Evolutionary conservation across 202 grass and related monocot species (phyloP), one percentile per base, ranked within the genome.

Genomic region (Schoenoplectus triqueter): DNA sequence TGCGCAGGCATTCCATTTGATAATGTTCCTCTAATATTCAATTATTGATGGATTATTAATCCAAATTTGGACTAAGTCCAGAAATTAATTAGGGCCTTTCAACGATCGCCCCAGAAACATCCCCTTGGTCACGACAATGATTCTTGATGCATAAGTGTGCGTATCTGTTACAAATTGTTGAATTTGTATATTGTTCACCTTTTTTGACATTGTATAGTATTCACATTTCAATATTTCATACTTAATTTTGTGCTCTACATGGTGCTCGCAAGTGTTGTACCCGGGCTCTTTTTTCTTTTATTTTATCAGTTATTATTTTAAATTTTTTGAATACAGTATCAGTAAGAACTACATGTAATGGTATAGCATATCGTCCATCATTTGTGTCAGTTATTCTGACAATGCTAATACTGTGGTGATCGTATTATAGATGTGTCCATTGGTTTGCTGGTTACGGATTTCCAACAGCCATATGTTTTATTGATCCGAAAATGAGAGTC

Each of bases 11-110:
- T 61, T 62, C 55, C 39, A 5, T 72, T 61, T 21, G 2, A 61
- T 79, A 44, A 61, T 2, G 0, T 10, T 59, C 60, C 15, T 79
- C 21, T 45, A 79, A 44, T 42, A 42, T 79, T 61, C 3, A 14
- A 79, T 78, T 79, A 79, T 59, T 79, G 1, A 78, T n/a, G 74
- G 74, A 78, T 9, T 18, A 45, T 78, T 44, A 61, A 17, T 61
- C 54, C 31, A 78, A 61, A 42, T 14, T 79, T 31, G 61, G 13
- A 42, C 13, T 44, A 31, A 31, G 31, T 10, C 9, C 44, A 39
- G 61, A n/a, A 45, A 60, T 18, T 18, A 0, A 60, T 52, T 52
- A 47, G 70, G 47, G 70, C 18, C 8, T 73, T 52, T 15, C 13
- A 59, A 59, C 15, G 56, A 59, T 15, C 13, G 7, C 19, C 70